These are phyloP conservation scores for Lenwebbia sp. DNA, from an alignment of 345 rosid genomes.

Conservation along the genomic window DNA sequence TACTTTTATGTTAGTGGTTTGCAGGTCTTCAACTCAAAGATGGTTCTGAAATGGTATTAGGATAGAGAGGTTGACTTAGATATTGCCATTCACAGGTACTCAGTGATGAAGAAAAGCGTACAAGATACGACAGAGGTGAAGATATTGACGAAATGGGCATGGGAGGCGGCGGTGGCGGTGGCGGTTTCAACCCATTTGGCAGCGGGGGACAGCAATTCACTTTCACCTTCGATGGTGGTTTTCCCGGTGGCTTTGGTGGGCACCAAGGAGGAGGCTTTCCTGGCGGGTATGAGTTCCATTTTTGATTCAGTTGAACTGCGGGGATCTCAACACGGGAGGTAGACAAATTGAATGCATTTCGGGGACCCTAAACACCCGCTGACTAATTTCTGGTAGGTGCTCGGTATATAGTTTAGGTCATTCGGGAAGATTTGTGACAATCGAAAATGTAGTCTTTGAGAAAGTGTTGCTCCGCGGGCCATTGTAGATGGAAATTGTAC, in stretches of 20 bases:
- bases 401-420: not conserved
- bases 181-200: conserved; percentile 78
- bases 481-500: not conserved
- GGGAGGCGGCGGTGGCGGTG: conserved; percentile 46
- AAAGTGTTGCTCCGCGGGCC: not conserved
- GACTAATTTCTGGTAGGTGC: not conserved
- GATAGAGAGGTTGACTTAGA: not conserved
- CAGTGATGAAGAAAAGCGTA: conserved; percentile 81
- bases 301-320: conserved; percentile 16
- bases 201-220: conserved; percentile 81
- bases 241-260: conserved; percentile 73
- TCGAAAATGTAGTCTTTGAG: not conserved
- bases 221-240: conserved; percentile 86
- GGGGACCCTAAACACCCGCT: not conserved
- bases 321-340: not conserved
- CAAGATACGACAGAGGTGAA: conserved; percentile 90
- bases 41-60: not conserved
- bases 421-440: not conserved
- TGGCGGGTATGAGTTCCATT: conserved; percentile 57
- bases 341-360: not conserved
- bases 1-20: not conserved
- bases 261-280: conserved; percentile 47
- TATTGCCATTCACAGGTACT: conserved; percentile 41
- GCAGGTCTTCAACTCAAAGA: not conserved
- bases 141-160: conserved; percentile 85